phyloP scores from a whole-genome alignment of 2,329 filamentous ascomycete genomes.

The Aschersonia sp. region DNA sequence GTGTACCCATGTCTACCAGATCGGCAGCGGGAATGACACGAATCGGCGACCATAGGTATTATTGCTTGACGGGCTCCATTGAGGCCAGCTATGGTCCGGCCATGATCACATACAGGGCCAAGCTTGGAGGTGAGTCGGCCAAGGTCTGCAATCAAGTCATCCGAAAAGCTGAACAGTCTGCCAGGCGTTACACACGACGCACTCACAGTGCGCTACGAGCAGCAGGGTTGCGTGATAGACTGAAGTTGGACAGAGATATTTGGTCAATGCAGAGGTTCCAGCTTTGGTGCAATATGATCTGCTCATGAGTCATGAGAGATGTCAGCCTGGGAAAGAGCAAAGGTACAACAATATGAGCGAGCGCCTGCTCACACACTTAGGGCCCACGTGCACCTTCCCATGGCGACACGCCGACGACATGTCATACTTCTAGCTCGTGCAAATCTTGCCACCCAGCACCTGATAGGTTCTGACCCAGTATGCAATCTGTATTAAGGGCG shows the following conservation, averaged over 20 bases:
- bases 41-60: slow-evolving; percentile 21
- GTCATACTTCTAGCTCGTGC: too few relatives aligned
- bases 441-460: too few relatives aligned
- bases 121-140: slow-evolving; percentile 18
- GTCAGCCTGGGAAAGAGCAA: too few relatives aligned
- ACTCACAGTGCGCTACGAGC: slow-evolving; percentile 20
- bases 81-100: slow-evolving; percentile 23
- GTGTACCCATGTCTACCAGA: slow-evolving; percentile 17
- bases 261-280: not conserved
- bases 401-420: too few relatives aligned
- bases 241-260: not conserved
- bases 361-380: too few relatives aligned
- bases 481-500: too few relatives aligned
- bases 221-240: slow-evolving; percentile 1
- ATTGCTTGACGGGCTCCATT: slow-evolving; percentile 20
- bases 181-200: slow-evolving; percentile 22
- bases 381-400: too few relatives aligned
- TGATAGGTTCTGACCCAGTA: too few relatives aligned
- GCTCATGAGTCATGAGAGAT: too few relatives aligned
- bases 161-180: not conserved
- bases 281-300: not conserved
- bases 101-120: slow-evolving; percentile 21
- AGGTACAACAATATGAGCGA: too few relatives aligned
- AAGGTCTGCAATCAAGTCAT: not conserved
- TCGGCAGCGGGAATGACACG: slow-evolving; percentile 14